Conservation (phyloP, 140 eudicot species). For the Ambrosia hybrid region DNA sequence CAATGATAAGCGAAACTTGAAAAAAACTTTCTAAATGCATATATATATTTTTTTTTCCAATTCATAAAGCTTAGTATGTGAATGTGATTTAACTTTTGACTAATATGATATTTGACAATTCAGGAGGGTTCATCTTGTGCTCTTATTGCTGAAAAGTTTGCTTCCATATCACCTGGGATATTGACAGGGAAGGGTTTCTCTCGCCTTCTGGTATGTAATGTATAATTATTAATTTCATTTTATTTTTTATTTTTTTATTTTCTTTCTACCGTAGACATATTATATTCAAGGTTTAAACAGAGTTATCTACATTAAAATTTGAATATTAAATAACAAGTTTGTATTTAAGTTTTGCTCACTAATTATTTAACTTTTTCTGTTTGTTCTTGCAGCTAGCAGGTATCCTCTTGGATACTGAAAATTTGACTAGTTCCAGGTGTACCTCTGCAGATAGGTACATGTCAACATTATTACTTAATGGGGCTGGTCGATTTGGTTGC, state of each 20-base stretch:
- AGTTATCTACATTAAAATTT: too few relatives aligned
- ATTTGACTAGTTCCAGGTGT: slow-evolving; percentile 52
- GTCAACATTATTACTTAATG: slow-evolving; percentile 69
- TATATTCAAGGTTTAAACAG: too few relatives aligned
- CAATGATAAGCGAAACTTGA: too few relatives aligned
- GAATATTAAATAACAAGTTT: too few relatives aligned
- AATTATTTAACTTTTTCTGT: background rate
- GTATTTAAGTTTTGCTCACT: background rate
- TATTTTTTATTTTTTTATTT: too few relatives aligned
- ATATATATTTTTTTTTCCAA: too few relatives aligned
- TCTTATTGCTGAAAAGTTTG: slow-evolving; percentile 58
- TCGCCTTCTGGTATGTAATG: slow-evolving; percentile 63
- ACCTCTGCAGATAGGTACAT: slow-evolving; percentile 65
- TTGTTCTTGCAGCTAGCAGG: slow-evolving; percentile 66
- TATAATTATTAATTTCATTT: background rate
- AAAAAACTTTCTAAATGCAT: too few relatives aligned
- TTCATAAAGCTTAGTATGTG: too few relatives aligned
- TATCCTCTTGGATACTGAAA: slow-evolving; percentile 71
- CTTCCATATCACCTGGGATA: slow-evolving; percentile 49
- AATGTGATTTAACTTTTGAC: too few relatives aligned
- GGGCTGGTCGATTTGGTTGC: slow-evolving; percentile 85
- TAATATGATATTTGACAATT: slow-evolving; percentile 14
- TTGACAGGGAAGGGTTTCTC: slow-evolving; percentile 65
- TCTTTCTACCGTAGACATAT: too few relatives aligned
- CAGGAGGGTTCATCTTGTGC: slow-evolving; percentile 75